Percentiles rank a stretch among this genome's conserved stretches.
Conservation (phyloP, 2,329 filamentous ascomycete species). For the Calonectria leucothoes region DNA sequence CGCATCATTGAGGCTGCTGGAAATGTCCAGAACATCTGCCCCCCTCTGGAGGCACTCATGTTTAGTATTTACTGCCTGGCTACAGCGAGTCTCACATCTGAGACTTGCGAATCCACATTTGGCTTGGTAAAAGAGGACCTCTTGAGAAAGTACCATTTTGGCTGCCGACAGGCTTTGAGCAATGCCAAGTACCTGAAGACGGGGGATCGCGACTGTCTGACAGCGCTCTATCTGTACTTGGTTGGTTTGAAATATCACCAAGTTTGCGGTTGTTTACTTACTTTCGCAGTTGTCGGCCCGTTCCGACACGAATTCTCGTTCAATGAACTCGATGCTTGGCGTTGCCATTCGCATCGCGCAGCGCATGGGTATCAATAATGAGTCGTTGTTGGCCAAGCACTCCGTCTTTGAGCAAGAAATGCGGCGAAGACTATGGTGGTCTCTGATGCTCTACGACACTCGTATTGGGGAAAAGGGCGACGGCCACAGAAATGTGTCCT, state of each 20-base stretch:
- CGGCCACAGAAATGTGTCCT: constrained; percentile 38
- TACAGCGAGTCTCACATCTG: constrained; percentile 53
- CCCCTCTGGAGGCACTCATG: constrained; percentile 64
- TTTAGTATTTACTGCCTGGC: constrained; percentile 64
- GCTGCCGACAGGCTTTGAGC: constrained; percentile 64
- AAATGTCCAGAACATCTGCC: constrained; percentile 53
- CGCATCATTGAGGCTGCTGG: constrained; percentile 62
- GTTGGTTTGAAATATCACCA: constrained; percentile 46
- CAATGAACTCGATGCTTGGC: constrained; percentile 63
- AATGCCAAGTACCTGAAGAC: constrained; percentile 63
- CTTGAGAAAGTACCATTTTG: constrained; percentile 57
- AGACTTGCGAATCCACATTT: constrained; percentile 57
- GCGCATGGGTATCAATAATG: constrained; percentile 66
- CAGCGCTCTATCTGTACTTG: constrained; percentile 67
- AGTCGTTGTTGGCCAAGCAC: constrained; percentile 47
- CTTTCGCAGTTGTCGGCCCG: constrained; percentile 58
- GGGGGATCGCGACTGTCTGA: constrained; percentile 63
- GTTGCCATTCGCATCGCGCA: constrained; percentile 69
- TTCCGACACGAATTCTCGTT: constrained; percentile 56
- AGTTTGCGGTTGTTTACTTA: not conserved
- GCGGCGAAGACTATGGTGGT: constrained; percentile 72
- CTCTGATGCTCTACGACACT: constrained; percentile 66
- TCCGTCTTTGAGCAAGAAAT: constrained; percentile 65
- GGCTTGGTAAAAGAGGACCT: constrained; percentile 54
- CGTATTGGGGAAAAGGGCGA: constrained; percentile 65